phyloP scores from a whole-genome alignment of 345 rosid genomes.

The Salix caprea region DNA sequence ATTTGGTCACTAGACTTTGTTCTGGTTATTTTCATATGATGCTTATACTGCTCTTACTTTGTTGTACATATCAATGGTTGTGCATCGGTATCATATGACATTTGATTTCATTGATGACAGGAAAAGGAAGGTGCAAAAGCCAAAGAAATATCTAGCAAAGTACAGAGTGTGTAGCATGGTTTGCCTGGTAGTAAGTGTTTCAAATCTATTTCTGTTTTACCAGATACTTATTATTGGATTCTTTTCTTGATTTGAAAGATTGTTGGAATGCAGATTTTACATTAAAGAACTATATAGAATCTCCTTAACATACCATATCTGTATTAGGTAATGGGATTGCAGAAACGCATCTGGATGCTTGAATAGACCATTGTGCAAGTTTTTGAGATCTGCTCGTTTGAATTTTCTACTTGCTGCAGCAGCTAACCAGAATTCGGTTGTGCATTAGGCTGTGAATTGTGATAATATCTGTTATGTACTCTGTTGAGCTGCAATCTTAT shows the following conservation, averaged over 20 bases:
- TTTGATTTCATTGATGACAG: conserved; percentile 24
- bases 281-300: neutral
- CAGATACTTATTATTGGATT: neutral
- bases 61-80: neutral
- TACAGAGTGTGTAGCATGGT: conserved; percentile 41
- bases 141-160: conserved; percentile 45
- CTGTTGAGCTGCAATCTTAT: conserved; percentile 6
- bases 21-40: neutral
- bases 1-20: neutral
- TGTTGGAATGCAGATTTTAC: conserved; percentile 21
- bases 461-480: conserved; percentile 5
- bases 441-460: conserved; percentile 21
- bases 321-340: conserved; percentile 15
- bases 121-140: conserved; percentile 41
- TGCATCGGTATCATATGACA: neutral
- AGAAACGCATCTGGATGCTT: conserved; percentile 17
- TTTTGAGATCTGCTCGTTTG: conserved; percentile 14
- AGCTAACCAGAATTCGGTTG: conserved; percentile 19
- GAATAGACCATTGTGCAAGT: conserved; percentile 13
- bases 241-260: neutral
- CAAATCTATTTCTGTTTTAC: neutral
- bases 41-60: neutral
- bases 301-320: conserved; percentile 24
- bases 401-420: conserved; percentile 12
- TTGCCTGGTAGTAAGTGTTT: conserved; percentile 13